phyloP scores from a whole-genome alignment of 805 yeast species.

The Hanseniaspora thailandica region DNA sequence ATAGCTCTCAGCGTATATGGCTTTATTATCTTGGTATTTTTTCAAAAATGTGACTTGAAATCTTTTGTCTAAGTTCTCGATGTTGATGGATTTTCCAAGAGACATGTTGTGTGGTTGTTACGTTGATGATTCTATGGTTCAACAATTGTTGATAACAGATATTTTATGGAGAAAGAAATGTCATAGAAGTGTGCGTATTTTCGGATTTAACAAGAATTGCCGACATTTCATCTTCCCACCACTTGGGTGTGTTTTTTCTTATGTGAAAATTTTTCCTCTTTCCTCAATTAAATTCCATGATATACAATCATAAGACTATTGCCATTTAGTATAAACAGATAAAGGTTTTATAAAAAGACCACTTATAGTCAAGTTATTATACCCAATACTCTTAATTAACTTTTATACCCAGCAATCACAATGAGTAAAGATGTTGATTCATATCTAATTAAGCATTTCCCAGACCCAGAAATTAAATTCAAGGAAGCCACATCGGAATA shows the following conservation, averaged over 20 bases:
- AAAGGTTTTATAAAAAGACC: neutral
- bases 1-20: neutral
- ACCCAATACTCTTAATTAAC: no score
- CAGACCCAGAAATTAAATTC: constrained; percentile 74
- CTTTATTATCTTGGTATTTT: neutral
- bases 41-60: constrained; percentile 9
- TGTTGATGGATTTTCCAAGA: neutral
- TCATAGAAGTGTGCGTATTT: no score
- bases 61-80: constrained; percentile 9
- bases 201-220: no score
- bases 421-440: constrained; percentile 1
- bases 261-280: neutral
- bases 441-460: constrained; percentile 18
- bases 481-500: constrained; percentile 74
- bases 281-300: neutral
- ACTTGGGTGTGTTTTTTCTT: no score
- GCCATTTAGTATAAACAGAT: no score
- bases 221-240: no score
- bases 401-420: neutral
- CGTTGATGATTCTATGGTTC: neutral
- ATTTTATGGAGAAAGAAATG: no score
- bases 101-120: neutral
- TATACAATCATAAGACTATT: neutral
- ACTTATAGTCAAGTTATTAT: neutral
- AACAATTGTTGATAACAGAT: no score